Percentiles rank a stretch among this genome's conserved stretches.
Conservation (phyloP, 345 rosid genomes). For the Citrus hindsii region DNA sequence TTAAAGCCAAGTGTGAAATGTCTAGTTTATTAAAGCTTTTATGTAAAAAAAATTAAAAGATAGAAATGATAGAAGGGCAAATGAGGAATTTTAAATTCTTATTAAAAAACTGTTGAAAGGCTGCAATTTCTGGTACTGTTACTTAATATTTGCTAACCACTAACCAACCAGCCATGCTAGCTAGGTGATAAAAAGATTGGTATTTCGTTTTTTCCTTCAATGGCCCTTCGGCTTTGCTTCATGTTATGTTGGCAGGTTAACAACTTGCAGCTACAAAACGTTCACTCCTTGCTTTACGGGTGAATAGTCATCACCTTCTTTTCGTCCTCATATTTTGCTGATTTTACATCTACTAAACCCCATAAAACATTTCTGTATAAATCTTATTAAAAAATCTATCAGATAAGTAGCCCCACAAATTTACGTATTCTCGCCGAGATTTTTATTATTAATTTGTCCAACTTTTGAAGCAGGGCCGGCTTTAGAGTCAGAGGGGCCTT, state of each 20-base stretch:
- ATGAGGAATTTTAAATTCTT: too few relatives aligned
- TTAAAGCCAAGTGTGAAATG: too few relatives aligned
- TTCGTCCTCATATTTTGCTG: not conserved
- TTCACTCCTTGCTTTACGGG: too few relatives aligned
- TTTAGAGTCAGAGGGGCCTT: too few relatives aligned
- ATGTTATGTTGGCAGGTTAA: conserved; percentile 9
- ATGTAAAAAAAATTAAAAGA: too few relatives aligned
- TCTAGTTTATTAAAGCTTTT: too few relatives aligned
- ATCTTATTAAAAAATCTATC: not conserved
- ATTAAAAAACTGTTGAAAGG: not conserved
- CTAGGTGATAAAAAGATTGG: not conserved
- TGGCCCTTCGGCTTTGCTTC: not conserved
- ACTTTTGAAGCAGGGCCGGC: too few relatives aligned
- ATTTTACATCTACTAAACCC: not conserved
- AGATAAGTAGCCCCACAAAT: too few relatives aligned
- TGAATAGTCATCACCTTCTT: not conserved
- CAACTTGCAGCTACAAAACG: not conserved
- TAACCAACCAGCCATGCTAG: not conserved
- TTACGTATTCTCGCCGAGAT: not conserved
- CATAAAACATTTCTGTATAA: not conserved
- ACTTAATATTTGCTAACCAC: not conserved
- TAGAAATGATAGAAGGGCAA: too few relatives aligned
- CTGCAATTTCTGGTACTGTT: not conserved
- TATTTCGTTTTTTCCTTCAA: not conserved
- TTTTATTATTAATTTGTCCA: not conserved